phyloP scores from a whole-genome alignment of 441 rosid genomes.

The Adansonia madagascariensis region DNA sequence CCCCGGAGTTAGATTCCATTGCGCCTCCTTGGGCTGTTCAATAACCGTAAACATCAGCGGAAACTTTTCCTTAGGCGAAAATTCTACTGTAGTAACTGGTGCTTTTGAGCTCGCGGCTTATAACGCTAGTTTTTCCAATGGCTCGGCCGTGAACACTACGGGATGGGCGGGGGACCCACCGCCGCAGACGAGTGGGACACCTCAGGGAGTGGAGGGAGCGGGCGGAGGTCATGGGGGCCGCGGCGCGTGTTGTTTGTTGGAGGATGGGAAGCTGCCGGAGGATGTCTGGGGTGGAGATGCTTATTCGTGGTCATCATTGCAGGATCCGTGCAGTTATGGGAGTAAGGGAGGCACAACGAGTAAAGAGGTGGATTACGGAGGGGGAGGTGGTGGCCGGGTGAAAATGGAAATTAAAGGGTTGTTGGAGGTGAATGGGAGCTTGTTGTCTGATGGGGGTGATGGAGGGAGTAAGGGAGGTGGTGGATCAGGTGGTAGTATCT shows the following conservation, averaged over 20 bases:
- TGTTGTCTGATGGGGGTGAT: slow-evolving; percentile 85
- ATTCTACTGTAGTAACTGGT: slow-evolving; percentile 68
- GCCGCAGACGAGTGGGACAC: slow-evolving; percentile 91
- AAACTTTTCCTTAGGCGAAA: slow-evolving; percentile 64
- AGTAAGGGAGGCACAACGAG: slow-evolving; percentile 88
- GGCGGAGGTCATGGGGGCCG: slow-evolving; percentile 99
- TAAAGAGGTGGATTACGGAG: slow-evolving; percentile 86
- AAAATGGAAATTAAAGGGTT: slow-evolving; percentile 49
- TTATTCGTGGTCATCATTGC: slow-evolving; percentile 82
- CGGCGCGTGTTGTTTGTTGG: slow-evolving; percentile 83
- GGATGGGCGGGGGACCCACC: slow-evolving; percentile 85
- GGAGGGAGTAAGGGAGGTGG: slow-evolving; percentile 89
- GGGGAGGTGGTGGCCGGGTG: slow-evolving; percentile 86
- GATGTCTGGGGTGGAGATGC: slow-evolving; percentile 99
- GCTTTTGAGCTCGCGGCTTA: slow-evolving; percentile 67
- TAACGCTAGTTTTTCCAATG: slow-evolving; percentile 63
- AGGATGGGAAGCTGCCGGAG: slow-evolving; percentile 70
- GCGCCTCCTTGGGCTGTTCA: slow-evolving; percentile 66
- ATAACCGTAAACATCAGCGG: slow-evolving; percentile 76
- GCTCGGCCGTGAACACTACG: slow-evolving; percentile 73
- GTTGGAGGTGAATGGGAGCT: slow-evolving; percentile 66
- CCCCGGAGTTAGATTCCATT: slow-evolving; percentile 71
- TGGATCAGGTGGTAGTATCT: slow-evolving; percentile 92
- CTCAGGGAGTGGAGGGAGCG: slow-evolving; percentile 81
- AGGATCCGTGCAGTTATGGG: slow-evolving; percentile 76